These are phyloP conservation scores for Colletotrichum zoysiae DNA, from an alignment of 2,329 filamentous ascomycete genomes.

Conservation along the genomic window DNA sequence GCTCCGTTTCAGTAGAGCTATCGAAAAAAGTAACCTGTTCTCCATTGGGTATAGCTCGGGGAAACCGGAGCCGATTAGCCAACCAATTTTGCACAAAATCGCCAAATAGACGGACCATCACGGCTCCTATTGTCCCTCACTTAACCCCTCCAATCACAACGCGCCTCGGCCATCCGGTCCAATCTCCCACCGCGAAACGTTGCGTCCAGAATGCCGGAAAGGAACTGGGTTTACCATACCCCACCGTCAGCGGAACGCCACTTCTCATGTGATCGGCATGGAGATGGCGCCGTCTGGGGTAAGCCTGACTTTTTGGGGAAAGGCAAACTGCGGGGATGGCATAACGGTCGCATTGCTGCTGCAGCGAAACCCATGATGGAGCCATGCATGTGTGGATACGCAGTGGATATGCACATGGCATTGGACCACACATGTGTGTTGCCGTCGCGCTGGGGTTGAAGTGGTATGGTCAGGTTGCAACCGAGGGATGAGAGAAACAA, in stretches of 20 bases:
- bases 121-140: neutral
- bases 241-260: neutral
- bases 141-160: constrained; percentile 38
- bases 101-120: constrained; percentile 7
- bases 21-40: neutral
- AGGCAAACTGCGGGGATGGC: constrained; percentile 29
- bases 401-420: neutral
- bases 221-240: constrained; percentile 9
- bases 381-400: constrained; percentile 22
- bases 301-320: neutral
- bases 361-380: neutral
- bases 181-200: constrained; percentile 24
- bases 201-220: constrained; percentile 5
- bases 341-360: constrained; percentile 6
- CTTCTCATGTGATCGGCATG: constrained; percentile 33
- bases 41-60: constrained; percentile 1
- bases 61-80: constrained; percentile 31
- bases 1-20: neutral
- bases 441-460: neutral
- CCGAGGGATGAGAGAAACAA: neutral
- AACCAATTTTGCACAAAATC: constrained; percentile 2
- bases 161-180: constrained; percentile 31
- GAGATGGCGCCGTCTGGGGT: constrained; percentile 35
- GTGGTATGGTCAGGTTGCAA: constrained; percentile 18
- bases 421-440: neutral